Evolutionary conservation across 352 stramenopile genomes (phyloP), one percentile per base, ranked within the genome.

Genomic region (Pythium pyrilobum): DNA sequence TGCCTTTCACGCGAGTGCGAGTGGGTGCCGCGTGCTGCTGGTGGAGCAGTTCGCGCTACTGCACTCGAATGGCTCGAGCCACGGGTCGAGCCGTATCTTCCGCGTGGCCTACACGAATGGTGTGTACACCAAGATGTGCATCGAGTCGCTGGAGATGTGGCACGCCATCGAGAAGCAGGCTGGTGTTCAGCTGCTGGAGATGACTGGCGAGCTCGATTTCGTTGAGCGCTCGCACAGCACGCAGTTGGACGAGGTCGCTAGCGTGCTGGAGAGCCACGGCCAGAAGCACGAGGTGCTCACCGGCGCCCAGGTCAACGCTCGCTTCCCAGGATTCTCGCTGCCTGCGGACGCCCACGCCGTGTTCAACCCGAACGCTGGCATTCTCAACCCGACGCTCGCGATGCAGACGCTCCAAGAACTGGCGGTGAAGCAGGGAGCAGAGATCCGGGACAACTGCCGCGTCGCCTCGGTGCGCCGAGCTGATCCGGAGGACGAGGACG

Each of bases 31-130:
- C 36, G 72, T 91, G 48, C 59, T 92, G 15, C 67, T 89, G 15
- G 72, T 92, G 16, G 85, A 96, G 62, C 81, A 86, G 34, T 93
- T 82, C 54, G 44, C 67, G 31, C 33, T 85, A 27, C 70, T 81
- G 18, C 81, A 96, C 47, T 54, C 55, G 23, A 66, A 71, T 15
- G 83, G 85, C 4, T 93, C 79, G 0, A 92, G 77, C 40, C 81
- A 94, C 66, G 85, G 85, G 20, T 60, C 67, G 20, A 92, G 70
- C 31, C 75, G 83, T 46, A 88, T 96, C 59, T 89, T 88, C 62
- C 78, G 83, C n/a, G 71, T 88, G 18, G 85, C 77, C 11, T 96
- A 96, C 53, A 72, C 78, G 37, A 72, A 86, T 45, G 62, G 66
- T 25, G 57, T 64, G 27, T 94, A 94, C 74, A 85, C 87, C 16